A percentile compares a stretch with the other conserved stretches of the same genome.
Evolutionary conservation across 1,139 yeast species (phyloP).

Genomic region (Geotrichum cucujoidarum): DNA sequence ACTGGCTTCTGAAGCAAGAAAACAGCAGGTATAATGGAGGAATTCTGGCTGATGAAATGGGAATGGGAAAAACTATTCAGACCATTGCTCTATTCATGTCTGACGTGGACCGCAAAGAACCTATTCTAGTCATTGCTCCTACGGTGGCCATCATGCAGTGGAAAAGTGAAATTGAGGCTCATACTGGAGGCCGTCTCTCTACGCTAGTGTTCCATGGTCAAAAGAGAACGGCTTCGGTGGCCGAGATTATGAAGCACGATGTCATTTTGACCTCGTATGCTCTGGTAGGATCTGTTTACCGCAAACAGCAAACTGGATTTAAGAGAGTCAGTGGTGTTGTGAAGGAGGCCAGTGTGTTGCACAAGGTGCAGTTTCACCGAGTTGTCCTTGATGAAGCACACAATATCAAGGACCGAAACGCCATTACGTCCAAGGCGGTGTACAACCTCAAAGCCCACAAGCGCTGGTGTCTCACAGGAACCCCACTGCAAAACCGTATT

Average conservation of each 20-base stretch:
- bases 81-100: constrained; percentile 80
- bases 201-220: constrained; percentile 83
- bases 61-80: constrained; percentile 98
- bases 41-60: constrained; percentile 98
- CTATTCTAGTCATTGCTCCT: constrained; percentile 90
- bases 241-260: constrained; percentile 61
- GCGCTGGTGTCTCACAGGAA: constrained; percentile 90
- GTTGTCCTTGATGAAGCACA: constrained; percentile 97
- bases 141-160: constrained; percentile 98
- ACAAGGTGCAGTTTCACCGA: constrained; percentile 70
- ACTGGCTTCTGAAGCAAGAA: constrained; percentile 85
- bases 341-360: constrained; percentile 72
- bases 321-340: constrained; percentile 62
- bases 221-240: constrained; percentile 52
- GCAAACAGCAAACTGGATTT: constrained; percentile 82
- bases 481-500: constrained; percentile 91
- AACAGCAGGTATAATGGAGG: constrained; percentile 79
- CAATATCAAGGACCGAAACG: constrained; percentile 88
- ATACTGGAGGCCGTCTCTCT: constrained; percentile 64
- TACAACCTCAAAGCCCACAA: constrained; percentile 64
- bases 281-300: constrained; percentile 77
- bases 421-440: constrained; percentile 91
- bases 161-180: constrained; percentile 86
- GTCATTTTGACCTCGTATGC: constrained; percentile 89
- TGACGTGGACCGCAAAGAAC: constrained; percentile 55